A percentile compares a stretch with the other conserved stretches of the same genome.
Conservation (phyloP, 2,329 filamentous ascomycete genomes). For the Orbilia quercus region DNA sequence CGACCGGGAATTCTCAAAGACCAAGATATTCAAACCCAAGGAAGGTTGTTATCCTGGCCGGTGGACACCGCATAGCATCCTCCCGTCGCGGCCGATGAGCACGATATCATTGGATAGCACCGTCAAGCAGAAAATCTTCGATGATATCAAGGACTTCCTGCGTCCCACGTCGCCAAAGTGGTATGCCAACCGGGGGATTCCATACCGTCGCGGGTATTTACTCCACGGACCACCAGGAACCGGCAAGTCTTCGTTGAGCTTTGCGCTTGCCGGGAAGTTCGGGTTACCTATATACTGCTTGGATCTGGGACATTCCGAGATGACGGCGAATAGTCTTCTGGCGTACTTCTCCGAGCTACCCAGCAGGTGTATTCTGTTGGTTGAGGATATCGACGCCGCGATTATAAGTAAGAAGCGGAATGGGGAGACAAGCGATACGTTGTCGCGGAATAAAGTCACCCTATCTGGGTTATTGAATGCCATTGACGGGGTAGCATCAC, state of each 20-base stretch:
- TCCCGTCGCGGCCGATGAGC: slow-evolving; percentile 71
- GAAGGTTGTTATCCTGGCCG: slow-evolving; percentile 48
- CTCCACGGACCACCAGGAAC: slow-evolving; percentile 64
- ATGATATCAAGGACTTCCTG: slow-evolving; percentile 63
- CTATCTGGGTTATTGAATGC: slow-evolving; percentile 76
- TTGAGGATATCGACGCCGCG: slow-evolving; percentile 64
- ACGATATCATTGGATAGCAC: slow-evolving; percentile 66
- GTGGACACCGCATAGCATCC: slow-evolving; percentile 73
- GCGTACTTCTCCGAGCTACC: slow-evolving; percentile 62
- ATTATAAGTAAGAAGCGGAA: slow-evolving; percentile 67
- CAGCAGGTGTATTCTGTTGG: slow-evolving; percentile 62
- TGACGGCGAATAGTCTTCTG: slow-evolving; percentile 61
- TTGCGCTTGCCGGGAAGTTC: slow-evolving; percentile 63
- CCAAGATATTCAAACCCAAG: slow-evolving; percentile 61
- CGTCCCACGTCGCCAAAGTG: slow-evolving; percentile 60
- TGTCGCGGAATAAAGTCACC: slow-evolving; percentile 65
- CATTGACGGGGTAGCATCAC: slow-evolving; percentile 76
- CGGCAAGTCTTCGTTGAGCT: slow-evolving; percentile 63
- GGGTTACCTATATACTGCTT: slow-evolving; percentile 63
- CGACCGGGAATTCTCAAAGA: slow-evolving; percentile 60
- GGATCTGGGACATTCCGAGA: slow-evolving; percentile 65
- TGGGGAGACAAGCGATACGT: slow-evolving; percentile 47
- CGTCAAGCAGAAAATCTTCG: slow-evolving; percentile 57
- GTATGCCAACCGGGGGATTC: slow-evolving; percentile 61
- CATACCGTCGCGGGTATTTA: slow-evolving; percentile 63